Evolutionary conservation across 1,284 basidiomycete species (phyloP).

Genomic region (Leccinum discolor): DNA sequence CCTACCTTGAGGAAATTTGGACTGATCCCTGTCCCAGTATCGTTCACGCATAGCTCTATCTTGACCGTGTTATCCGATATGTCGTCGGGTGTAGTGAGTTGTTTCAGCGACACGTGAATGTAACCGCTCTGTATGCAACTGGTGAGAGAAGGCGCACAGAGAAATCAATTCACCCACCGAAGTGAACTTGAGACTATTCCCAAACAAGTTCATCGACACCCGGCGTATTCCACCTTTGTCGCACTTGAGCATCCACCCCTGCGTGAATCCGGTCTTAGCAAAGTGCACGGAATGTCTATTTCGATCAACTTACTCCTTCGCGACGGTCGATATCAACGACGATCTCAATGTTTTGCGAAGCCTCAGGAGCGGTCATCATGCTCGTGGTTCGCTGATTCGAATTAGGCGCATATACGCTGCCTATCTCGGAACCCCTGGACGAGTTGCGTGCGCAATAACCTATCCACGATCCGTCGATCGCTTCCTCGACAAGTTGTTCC

Average conservation of each 20-base stretch:
- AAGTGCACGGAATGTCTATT: neutral
- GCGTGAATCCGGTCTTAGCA: conserved; percentile 9
- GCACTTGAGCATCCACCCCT: conserved; percentile 90
- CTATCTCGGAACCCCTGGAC: conserved; percentile 75
- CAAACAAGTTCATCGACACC: conserved; percentile 94
- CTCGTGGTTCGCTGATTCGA: conserved; percentile 44
- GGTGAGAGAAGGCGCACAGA: conserved; percentile 10
- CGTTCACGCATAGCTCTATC: conserved; percentile 85
- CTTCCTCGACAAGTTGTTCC: conserved; percentile 91
- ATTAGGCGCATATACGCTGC: conserved; percentile 86
- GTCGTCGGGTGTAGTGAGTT: conserved; percentile 59
- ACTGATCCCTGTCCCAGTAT: conserved; percentile 93
- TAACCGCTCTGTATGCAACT: conserved; percentile 66
- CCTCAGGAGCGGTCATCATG: conserved; percentile 32
- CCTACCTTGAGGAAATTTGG: conserved; percentile 82
- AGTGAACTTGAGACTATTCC: conserved; percentile 94
- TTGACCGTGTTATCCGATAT: conserved; percentile 62
- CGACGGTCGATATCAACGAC: conserved; percentile 85
- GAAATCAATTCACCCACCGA: conserved; percentile 43
- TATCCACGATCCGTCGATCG: conserved; percentile 94
- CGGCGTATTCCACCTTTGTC: conserved; percentile 93
- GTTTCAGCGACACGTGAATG: conserved; percentile 83
- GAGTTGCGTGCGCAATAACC: conserved; percentile 84
- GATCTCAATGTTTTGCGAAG: conserved; percentile 73
- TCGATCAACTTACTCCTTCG: conserved; percentile 49